Evolutionary conservation across 805 yeast species (phyloP).

Genomic region (Kluyveromyces siamensis): DNA sequence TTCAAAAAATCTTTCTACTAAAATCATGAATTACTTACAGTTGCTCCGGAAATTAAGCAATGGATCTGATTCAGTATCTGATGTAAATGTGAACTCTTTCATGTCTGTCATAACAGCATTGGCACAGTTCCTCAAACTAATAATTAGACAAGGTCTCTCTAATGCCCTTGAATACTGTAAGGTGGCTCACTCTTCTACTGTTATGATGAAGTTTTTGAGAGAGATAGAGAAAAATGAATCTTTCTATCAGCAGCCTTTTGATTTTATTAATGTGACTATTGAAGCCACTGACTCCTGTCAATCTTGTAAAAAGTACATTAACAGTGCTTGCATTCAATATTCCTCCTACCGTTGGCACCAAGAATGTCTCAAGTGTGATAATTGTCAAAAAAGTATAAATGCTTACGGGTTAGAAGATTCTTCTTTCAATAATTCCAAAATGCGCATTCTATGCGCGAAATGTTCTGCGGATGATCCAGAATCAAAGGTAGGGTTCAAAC

Average conservation of each 20-base stretch:
- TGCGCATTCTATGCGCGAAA: slow-evolving; percentile 45
- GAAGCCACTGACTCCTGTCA: slow-evolving; percentile 72
- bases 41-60: slow-evolving; percentile 55
- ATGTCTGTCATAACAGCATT: slow-evolving; percentile 79
- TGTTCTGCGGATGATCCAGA: slow-evolving; percentile 49
- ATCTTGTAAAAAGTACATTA: slow-evolving; percentile 66
- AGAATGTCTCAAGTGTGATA: slow-evolving; percentile 59
- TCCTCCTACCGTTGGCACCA: slow-evolving; percentile 72
- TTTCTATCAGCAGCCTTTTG: slow-evolving; percentile 28
- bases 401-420: slow-evolving; percentile 37
- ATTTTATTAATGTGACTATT: slow-evolving; percentile 38
- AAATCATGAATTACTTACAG: slow-evolving; percentile 82
- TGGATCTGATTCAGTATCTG: slow-evolving; percentile 21
- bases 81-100: slow-evolving; percentile 43
- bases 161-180: slow-evolving; percentile 66
- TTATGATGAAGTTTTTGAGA: slow-evolving; percentile 54
- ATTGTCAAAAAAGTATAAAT: slow-evolving; percentile 40
- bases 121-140: slow-evolving; percentile 84
- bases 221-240: slow-evolving; percentile 41
- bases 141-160: slow-evolving; percentile 72
- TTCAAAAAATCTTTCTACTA: slow-evolving; percentile 82
- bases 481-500: slow-evolving; percentile 44
- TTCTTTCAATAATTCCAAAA: slow-evolving; percentile 32
- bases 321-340: slow-evolving; percentile 65
- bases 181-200: slow-evolving; percentile 44